Evolutionary conservation across 208 protist genomes (phyloP).

Genomic region (Phytomonas francai): DNA sequence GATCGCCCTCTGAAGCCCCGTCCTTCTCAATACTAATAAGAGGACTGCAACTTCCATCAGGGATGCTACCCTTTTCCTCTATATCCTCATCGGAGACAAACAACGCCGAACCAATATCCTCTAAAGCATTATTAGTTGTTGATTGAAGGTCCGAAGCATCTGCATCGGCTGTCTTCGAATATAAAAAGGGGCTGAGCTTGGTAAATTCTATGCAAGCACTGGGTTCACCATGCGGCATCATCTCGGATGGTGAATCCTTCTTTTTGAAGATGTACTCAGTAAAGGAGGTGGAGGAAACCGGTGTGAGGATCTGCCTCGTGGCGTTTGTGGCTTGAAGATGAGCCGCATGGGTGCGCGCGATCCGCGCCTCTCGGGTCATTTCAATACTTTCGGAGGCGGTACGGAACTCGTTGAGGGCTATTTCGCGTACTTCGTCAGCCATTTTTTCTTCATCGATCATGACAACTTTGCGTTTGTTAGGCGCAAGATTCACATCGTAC

Average conservation of each 20-base stretch:
- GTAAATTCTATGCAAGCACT: background rate
- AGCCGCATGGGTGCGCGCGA: constrained; percentile 24
- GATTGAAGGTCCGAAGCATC: background rate
- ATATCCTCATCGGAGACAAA: constrained; percentile 4
- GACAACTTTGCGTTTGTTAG: constrained; percentile 67
- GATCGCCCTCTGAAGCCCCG: background rate
- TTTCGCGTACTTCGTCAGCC: constrained; percentile 29
- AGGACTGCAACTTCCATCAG: background rate
- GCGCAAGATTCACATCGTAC: constrained; percentile 83
- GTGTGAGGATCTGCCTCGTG: constrained; percentile 32
- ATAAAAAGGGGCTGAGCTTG: background rate
- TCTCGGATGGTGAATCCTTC: background rate
- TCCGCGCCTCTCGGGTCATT: constrained; percentile 28
- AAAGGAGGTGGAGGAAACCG: constrained; percentile 63
- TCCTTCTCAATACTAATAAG: background rate
- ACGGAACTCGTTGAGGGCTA: constrained; percentile 43
- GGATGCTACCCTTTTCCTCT: constrained; percentile 7
- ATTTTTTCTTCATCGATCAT: constrained; percentile 36
- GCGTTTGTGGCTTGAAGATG: constrained; percentile 24
- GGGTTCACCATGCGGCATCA: background rate
- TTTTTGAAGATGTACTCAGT: constrained; percentile 49
- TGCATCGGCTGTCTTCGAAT: background rate
- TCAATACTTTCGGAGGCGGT: constrained; percentile 16
- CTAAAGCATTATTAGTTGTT: background rate
- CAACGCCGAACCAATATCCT: background rate